These are phyloP conservation scores for Monosporozyma solicola DNA, from an alignment of 805 yeast genomes.

Conservation along the genomic window DNA sequence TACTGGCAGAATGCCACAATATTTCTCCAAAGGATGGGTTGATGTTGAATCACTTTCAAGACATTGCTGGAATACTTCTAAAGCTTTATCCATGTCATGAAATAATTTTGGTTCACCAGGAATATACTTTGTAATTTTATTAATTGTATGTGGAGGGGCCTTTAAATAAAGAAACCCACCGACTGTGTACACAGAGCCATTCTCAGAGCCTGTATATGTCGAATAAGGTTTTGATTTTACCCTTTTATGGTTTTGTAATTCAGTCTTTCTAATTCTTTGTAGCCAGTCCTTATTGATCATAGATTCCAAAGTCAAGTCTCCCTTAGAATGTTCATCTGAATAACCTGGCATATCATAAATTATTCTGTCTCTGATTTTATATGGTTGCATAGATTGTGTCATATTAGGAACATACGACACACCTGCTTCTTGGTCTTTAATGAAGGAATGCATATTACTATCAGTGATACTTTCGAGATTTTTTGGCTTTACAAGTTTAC, in stretches of 20 bases:
- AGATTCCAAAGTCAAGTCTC: conserved; percentile 19
- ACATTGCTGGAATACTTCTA: conserved; percentile 19
- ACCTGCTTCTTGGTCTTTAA: conserved; percentile 24
- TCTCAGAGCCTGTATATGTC: conserved; percentile 32
- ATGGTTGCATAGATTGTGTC: conserved; percentile 47
- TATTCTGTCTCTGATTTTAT: conserved; percentile 26
- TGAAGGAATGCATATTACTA: conserved; percentile 3
- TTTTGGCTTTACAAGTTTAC: conserved; percentile 4
- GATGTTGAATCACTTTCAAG: conserved; percentile 12
- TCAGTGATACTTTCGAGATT: conserved; percentile 1
- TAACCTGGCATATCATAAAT: conserved; percentile 37
- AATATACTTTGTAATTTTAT: conserved; percentile 40
- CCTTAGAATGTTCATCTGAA: conserved; percentile 8
- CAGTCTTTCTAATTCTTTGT: conserved; percentile 28
- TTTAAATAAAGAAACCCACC: conserved; percentile 56
- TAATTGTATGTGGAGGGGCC: conserved; percentile 44
- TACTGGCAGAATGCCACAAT: conserved; percentile 17
- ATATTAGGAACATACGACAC: conserved; percentile 55
- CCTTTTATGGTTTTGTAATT: conserved; percentile 24
- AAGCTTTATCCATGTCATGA: conserved; percentile 28
- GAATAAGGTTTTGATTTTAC: conserved; percentile 24
- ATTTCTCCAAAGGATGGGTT: conserved; percentile 26
- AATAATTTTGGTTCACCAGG: conserved; percentile 33
- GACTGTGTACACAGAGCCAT: conserved; percentile 38
- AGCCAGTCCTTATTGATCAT: conserved; percentile 24